A percentile compares a stretch with the other conserved stretches of the same genome.
These are phyloP conservation scores for Nigrospora osmanthi DNA, from an alignment of 2,329 filamentous ascomycete species.

Conservation along the genomic window DNA sequence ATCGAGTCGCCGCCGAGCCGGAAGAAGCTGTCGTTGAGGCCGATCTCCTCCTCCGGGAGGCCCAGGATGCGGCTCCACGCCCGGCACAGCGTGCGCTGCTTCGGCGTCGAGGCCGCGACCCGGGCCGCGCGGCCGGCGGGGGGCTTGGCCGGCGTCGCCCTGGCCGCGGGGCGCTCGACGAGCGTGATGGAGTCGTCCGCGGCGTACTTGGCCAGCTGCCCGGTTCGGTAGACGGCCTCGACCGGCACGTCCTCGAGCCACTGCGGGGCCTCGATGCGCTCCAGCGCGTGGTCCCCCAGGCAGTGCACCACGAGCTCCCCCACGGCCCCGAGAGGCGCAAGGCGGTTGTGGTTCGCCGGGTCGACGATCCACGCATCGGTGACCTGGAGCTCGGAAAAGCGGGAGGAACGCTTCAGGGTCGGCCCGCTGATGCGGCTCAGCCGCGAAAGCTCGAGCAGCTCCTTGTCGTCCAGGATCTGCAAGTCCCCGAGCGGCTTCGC, in stretches of 20 bases:
- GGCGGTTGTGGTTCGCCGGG: conserved; percentile 20
- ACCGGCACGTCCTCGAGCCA: conserved; percentile 17
- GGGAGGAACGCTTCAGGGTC: conserved; percentile 10
- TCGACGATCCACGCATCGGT: conserved; percentile 32
- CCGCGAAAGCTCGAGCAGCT: conserved; percentile 21
- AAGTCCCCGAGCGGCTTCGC: conserved; percentile 24
- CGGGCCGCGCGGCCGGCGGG: conserved; percentile 14
- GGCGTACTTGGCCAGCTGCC: conserved; percentile 30
- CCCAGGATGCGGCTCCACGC: conserved; percentile 41
- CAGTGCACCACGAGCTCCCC: conserved; percentile 36
- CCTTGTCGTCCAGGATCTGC: conserved; percentile 23
- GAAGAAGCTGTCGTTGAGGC: conserved; percentile 52
- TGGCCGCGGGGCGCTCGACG: conserved; percentile 12
- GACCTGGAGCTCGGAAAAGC: conserved; percentile 12
- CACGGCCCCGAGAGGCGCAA: conserved; percentile 30
- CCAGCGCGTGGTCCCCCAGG: conserved; percentile 13
- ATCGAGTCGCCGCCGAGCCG: conserved; percentile 53
- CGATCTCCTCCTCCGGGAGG: conserved; percentile 36
- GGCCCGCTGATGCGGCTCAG: conserved; percentile 15
- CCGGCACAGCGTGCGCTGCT: conserved; percentile 33
- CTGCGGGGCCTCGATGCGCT: conserved; percentile 14
- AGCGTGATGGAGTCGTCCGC: conserved; percentile 19
- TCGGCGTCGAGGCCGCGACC: conserved; percentile 29
- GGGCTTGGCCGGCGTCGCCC: conserved; percentile 3
- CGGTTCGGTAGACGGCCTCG: conserved; percentile 28